phyloP scores from a whole-genome alignment of 78 protist genomes.

The Dictyostelium intermedium region DNA sequence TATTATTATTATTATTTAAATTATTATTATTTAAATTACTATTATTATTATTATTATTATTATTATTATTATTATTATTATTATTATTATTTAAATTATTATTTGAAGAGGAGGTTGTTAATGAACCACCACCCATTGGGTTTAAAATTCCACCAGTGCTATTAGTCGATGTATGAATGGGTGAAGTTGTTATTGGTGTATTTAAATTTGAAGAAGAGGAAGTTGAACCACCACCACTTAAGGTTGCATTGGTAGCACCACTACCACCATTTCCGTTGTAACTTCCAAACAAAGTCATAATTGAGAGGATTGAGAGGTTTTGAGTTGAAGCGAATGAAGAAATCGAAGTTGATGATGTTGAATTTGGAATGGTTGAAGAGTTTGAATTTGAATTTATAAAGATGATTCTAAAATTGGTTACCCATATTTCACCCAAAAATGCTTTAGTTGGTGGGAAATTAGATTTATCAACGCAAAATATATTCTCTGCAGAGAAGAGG shows the following conservation, averaged over 20 bases:
- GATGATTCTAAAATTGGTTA: slow-evolving; percentile 51
- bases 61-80: neutral
- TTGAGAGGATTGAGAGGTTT: neutral
- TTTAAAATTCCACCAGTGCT: neutral
- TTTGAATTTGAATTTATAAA: slow-evolving; percentile 52
- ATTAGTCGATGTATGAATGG: neutral
- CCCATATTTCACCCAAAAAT: slow-evolving; percentile 60
- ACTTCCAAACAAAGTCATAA: neutral
- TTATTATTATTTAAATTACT: neutral
- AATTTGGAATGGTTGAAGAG: neutral
- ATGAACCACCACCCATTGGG: neutral
- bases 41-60: neutral
- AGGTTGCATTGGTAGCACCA: neutral
- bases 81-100: neutral
- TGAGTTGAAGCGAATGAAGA: slow-evolving; percentile 25
- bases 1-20: neutral
- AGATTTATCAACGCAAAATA: slow-evolving; percentile 64
- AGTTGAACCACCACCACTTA: neutral
- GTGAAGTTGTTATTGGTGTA: slow-evolving; percentile 17
- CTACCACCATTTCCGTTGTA: neutral
- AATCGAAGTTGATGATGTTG: slow-evolving; percentile 28
- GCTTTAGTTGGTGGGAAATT: slow-evolving; percentile 68
- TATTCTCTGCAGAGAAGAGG: slow-evolving; percentile 41
- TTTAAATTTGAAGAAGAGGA: neutral
- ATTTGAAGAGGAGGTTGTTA: neutral